Percentiles rank a stretch among this genome's conserved stretches.
phyloP scores from a whole-genome alignment of 176 grass and related monocot genomes.

The Triticum urartu region DNA sequence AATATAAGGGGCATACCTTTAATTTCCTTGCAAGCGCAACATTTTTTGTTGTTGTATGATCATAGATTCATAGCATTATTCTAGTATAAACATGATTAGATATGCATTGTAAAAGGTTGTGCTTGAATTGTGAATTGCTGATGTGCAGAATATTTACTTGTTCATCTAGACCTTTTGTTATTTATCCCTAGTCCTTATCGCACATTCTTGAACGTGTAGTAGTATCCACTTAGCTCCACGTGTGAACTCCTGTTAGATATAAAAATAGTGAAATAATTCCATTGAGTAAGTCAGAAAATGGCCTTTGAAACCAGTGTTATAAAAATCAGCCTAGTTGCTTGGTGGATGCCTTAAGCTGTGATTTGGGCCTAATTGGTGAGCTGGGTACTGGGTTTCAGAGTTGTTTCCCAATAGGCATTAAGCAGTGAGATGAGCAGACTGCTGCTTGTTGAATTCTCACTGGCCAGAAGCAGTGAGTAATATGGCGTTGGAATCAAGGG shows the following conservation, averaged over 20 bases:
- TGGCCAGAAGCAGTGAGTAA: neutral
- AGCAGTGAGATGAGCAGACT: neutral
- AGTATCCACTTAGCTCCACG: neutral
- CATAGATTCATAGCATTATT: slow-evolving; percentile 6
- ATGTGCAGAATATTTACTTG: neutral
- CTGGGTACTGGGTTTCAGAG: neutral
- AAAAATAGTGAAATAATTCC: neutral
- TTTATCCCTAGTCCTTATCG: slow-evolving; percentile 3
- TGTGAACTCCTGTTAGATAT: neutral
- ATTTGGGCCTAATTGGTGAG: neutral
- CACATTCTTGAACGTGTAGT: neutral
- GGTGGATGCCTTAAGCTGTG: neutral
- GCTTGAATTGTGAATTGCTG: neutral
- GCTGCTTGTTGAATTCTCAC: neutral
- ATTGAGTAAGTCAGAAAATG: slow-evolving; percentile 14
- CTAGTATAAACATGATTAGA: slow-evolving; percentile 5
- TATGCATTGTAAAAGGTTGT: slow-evolving; percentile 10
- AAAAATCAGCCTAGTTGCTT: neutral
- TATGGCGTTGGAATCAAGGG: neutral
- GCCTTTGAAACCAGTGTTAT: neutral
- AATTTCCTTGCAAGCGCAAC: neutral
- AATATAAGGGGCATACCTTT: neutral
- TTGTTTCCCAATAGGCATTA: neutral
- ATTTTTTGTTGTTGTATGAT: neutral
- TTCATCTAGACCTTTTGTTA: neutral